These are phyloP conservation scores for Zygoascus bituminiphila DNA, from an alignment of 805 yeast genomes.

Conservation along the genomic window DNA sequence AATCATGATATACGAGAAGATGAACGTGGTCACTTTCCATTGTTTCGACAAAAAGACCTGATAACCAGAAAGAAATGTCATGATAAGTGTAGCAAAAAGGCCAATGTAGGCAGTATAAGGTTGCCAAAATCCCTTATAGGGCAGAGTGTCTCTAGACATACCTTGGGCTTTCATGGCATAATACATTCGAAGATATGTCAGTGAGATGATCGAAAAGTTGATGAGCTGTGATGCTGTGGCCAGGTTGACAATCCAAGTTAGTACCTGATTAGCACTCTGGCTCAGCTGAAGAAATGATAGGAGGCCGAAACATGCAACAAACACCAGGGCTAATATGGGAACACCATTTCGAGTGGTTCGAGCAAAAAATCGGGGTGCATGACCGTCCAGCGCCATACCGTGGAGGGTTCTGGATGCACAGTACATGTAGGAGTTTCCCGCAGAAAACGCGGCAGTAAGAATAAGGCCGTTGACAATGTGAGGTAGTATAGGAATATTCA, in stretches of 20 bases:
- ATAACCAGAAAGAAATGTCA: conserved; percentile 68
- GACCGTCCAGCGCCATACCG: conserved; percentile 62
- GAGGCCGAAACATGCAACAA: conserved; percentile 47
- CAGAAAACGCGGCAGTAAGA: conserved; percentile 67
- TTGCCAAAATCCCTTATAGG: conserved; percentile 66
- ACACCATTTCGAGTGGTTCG: conserved; percentile 61
- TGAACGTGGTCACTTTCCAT: conserved; percentile 48
- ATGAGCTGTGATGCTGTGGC: conserved; percentile 68
- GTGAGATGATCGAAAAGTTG: conserved; percentile 65
- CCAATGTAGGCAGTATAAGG: conserved; percentile 64
- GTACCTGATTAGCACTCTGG: conserved; percentile 30
- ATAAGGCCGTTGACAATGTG: conserved; percentile 72
- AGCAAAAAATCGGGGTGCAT: conserved; percentile 61
- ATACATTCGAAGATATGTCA: conserved; percentile 66
- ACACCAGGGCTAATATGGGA: conserved; percentile 49
- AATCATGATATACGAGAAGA: conserved; percentile 64
- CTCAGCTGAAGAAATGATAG: conserved; percentile 61
- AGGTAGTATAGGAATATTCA: conserved; percentile 61
- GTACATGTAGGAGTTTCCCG: conserved; percentile 75
- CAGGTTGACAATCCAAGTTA: conserved; percentile 52
- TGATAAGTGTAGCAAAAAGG: conserved; percentile 41
- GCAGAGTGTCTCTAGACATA: conserved; percentile 58
- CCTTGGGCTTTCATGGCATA: conserved; percentile 52
- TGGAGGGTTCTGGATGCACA: conserved; percentile 55
- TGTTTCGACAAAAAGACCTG: conserved; percentile 37